phyloP scores from a whole-genome alignment of 768 basidiomycete species.

The Gelatoporia subvermispora region DNA sequence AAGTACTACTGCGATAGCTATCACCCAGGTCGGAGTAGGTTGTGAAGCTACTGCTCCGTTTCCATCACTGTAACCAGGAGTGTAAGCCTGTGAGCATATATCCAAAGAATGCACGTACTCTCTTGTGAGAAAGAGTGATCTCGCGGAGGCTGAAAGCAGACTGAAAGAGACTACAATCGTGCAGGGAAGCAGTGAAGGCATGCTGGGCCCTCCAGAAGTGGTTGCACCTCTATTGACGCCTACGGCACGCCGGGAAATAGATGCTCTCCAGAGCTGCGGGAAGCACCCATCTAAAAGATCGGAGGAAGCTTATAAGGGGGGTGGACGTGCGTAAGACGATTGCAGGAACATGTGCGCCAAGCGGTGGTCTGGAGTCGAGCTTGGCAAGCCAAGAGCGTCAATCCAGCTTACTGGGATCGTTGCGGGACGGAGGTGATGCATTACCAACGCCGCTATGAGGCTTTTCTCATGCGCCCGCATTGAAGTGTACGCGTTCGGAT shows the following conservation, averaged over 20 bases:
- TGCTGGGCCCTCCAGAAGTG: neutral
- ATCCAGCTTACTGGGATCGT: no score
- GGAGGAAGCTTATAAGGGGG: conserved; percentile 2
- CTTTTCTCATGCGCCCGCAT: neutral
- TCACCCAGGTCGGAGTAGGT: conserved; percentile 6
- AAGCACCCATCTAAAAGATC: neutral
- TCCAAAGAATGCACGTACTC: neutral
- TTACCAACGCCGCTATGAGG: neutral
- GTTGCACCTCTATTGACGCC: no score
- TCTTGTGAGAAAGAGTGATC: neutral
- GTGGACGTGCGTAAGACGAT: neutral
- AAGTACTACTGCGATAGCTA: conserved; percentile 12
- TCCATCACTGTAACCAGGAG: neutral
- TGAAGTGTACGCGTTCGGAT: no score
- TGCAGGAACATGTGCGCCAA: conserved; percentile 3
- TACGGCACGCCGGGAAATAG: neutral
- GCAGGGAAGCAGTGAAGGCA: neutral
- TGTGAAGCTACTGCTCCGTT: neutral
- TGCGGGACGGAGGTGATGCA: no score
- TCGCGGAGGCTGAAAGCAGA: neutral
- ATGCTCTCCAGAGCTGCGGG: neutral
- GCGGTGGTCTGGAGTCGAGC: conserved; percentile 2
- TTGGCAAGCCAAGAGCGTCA: conserved; percentile 9
- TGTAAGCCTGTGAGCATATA: neutral
- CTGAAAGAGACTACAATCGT: neutral